Percentiles rank a stretch among this genome's conserved stretches.
Conservation (phyloP, 805 yeast species). For the Zygosaccharomyces bailii region DNA sequence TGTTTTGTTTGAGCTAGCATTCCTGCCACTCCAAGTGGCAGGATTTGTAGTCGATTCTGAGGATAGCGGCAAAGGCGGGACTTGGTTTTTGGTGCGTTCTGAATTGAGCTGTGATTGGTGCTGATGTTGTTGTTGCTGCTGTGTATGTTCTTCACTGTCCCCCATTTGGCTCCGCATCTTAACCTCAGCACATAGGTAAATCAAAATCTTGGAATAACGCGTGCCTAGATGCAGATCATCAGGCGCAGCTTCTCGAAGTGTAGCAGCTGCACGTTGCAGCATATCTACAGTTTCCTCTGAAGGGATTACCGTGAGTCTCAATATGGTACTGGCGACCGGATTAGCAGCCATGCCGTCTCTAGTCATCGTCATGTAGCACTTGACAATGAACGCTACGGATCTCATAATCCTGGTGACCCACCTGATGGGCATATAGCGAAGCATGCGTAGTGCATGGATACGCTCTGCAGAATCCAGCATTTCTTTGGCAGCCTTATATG, state of each 20-base stretch:
- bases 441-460: constrained; percentile 58
- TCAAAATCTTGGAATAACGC: constrained; percentile 69
- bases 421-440: constrained; percentile 83
- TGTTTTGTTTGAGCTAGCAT: too few species aligned
- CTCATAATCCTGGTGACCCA: constrained; percentile 86
- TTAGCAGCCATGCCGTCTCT: constrained; percentile 34
- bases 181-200: constrained; percentile 75
- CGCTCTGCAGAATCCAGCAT: constrained; percentile 67
- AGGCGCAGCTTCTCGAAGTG: constrained; percentile 77
- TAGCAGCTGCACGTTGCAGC: constrained; percentile 68
- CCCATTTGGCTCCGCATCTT: constrained; percentile 40
- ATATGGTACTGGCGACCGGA: constrained; percentile 42
- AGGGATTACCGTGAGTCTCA: constrained; percentile 62
- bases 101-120: too few species aligned
- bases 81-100: background rate
- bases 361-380: constrained; percentile 69
- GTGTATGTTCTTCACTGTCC: constrained; percentile 6
- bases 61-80: background rate
- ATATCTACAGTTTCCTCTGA: constrained; percentile 65
- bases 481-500: constrained; percentile 81
- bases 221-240: constrained; percentile 85
- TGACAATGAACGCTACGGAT: constrained; percentile 86
- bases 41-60: background rate
- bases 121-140: constrained; percentile 1
- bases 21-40: too few species aligned